Conservation (phyloP, 2,329 filamentous ascomycete species). For the Daldinia eschscholtzii region DNA sequence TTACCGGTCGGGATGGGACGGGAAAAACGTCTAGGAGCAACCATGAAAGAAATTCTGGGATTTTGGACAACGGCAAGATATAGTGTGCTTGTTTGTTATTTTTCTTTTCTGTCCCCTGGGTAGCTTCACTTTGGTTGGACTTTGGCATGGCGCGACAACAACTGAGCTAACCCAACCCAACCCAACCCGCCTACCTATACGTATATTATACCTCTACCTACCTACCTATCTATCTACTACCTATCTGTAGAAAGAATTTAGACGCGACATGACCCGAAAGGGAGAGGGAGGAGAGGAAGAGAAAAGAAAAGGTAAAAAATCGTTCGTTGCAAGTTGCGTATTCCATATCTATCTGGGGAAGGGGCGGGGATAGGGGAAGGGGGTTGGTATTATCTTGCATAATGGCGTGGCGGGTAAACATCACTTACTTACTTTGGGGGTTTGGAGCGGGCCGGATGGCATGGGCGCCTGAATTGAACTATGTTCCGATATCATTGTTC, state of each 20-base stretch:
- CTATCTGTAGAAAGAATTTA: constrained; percentile 12
- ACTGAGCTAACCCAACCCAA: background rate
- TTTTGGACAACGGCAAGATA: constrained; percentile 9
- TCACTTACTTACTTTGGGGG: background rate
- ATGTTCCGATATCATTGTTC: background rate
- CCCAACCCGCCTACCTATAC: background rate
- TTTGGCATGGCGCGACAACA: background rate
- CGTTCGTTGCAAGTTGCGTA: background rate
- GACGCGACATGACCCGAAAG: background rate
- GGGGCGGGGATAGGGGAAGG: background rate
- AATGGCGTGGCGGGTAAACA: constrained; percentile 1
- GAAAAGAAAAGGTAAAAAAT: background rate
- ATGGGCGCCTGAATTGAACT: background rate
- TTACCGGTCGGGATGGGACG: background rate
- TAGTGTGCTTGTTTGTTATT: constrained; percentile 10
- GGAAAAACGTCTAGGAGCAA: background rate
- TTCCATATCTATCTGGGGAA: background rate
- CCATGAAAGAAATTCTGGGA: background rate
- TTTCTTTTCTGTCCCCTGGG: background rate
- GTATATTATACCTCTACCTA: background rate
- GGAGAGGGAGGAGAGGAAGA: background rate
- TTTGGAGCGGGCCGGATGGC: background rate
- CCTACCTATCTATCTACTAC: constrained; percentile 10
- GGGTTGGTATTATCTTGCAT: background rate
- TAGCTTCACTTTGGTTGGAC: background rate